Conservation (phyloP, 2,329 filamentous ascomycete genomes). For the Stachybotrys elegans region DNA sequence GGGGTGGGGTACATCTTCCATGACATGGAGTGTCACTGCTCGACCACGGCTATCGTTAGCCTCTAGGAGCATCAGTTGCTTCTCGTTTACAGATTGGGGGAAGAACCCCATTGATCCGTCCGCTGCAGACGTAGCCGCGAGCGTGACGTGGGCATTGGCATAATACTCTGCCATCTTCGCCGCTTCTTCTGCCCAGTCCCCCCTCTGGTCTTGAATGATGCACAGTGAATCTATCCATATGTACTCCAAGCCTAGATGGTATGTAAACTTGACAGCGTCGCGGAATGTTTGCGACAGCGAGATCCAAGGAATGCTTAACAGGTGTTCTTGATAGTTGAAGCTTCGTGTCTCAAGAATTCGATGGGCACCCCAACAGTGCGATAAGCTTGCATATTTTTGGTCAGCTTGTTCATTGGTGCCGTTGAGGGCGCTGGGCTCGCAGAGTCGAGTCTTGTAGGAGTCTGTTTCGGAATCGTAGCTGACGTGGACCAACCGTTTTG, state of each 20-base stretch:
- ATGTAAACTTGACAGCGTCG: constrained; percentile 9
- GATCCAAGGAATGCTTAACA: constrained; percentile 8
- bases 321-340: constrained; percentile 5
- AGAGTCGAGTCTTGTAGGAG: constrained; percentile 4
- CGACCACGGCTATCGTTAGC: constrained; percentile 4
- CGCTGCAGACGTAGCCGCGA: constrained; percentile 11
- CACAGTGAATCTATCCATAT: constrained; percentile 17
- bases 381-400: constrained; percentile 12
- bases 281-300: constrained; percentile 10
- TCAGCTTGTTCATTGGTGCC: neutral
- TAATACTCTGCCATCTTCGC: constrained; percentile 14
- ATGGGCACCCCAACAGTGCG: constrained; percentile 23
- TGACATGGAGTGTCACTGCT: constrained; percentile 6
- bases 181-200: constrained; percentile 14
- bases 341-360: constrained; percentile 23
- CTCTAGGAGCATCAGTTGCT: constrained; percentile 7
- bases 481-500: constrained; percentile 8
- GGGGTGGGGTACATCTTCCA: constrained; percentile 8
- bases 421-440: constrained; percentile 4
- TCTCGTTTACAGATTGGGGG: neutral
- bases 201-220: constrained; percentile 13
- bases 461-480: constrained; percentile 5
- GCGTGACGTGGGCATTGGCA: constrained; percentile 11
- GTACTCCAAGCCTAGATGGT: constrained; percentile 8
- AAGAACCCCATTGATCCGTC: constrained; percentile 10